Conservation (phyloP, 2,329 filamentous ascomycete genomes). For the Conoideocrella luteorostrata region DNA sequence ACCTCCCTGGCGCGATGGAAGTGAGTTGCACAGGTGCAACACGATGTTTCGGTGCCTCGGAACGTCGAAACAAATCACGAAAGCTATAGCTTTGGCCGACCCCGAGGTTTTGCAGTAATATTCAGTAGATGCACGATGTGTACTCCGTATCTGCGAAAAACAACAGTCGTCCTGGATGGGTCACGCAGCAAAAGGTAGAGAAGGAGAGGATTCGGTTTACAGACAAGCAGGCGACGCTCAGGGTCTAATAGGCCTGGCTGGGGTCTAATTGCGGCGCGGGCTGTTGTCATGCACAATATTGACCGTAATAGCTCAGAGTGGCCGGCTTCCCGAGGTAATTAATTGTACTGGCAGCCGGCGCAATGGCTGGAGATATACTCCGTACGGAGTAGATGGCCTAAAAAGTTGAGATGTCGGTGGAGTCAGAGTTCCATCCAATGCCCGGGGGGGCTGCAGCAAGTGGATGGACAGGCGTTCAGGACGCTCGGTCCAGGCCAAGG, state of each 20-base stretch:
- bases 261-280: neutral
- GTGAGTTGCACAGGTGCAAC: neutral
- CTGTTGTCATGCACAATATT: constrained; percentile 1
- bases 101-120: neutral
- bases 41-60: neutral
- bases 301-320: too few relatives aligned
- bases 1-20: too few relatives aligned
- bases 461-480: too few relatives aligned
- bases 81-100: neutral
- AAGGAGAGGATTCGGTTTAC: neutral
- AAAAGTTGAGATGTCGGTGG: too few relatives aligned
- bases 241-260: constrained; percentile 3
- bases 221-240: constrained; percentile 2
- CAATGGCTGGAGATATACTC: neutral
- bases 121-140: neutral
- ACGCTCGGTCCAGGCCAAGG: too few relatives aligned
- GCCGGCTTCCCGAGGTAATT: neutral
- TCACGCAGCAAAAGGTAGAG: neutral
- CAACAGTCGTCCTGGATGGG: neutral
- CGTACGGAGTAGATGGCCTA: too few relatives aligned
- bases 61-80: too few relatives aligned
- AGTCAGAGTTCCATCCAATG: too few relatives aligned
- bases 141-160: neutral
- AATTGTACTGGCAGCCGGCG: neutral
- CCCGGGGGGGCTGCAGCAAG: too few relatives aligned